Percentiles rank a stretch among this genome's conserved stretches.
Conservation (phyloP, 2,329 filamentous ascomycete genomes). For the Neofusicoccum sp. region DNA sequence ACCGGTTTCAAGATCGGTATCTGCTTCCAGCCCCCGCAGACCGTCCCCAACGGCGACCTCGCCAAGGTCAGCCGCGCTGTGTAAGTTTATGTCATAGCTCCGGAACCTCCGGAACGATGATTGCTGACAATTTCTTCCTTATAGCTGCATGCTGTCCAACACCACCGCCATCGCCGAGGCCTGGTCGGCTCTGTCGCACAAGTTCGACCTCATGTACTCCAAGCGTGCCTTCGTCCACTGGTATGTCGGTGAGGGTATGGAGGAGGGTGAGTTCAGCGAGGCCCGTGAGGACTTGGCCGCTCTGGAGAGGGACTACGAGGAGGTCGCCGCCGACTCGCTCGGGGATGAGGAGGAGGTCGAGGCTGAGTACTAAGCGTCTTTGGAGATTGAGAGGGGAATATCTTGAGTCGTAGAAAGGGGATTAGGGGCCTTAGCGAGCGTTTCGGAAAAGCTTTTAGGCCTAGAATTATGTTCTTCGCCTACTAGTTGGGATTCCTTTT, state of each 20-base stretch:
- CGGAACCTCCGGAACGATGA: too few species aligned
- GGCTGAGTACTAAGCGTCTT: slow-evolving; percentile 42
- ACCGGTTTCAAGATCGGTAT: slow-evolving; percentile 75
- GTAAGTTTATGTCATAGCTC: slow-evolving; percentile 28
- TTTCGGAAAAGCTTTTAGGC: slow-evolving; percentile 6
- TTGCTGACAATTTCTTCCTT: not conserved
- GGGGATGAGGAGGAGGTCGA: slow-evolving; percentile 58
- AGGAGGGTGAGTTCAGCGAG: slow-evolving; percentile 87
- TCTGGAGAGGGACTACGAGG: slow-evolving; percentile 83
- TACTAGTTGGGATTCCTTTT: slow-evolving; percentile 11
- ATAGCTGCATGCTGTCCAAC: slow-evolving; percentile 67
- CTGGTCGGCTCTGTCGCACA: slow-evolving; percentile 70
- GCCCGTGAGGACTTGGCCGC: slow-evolving; percentile 83
- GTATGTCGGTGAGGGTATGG: slow-evolving; percentile 89
- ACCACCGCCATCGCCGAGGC: slow-evolving; percentile 72
- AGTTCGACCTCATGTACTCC: slow-evolving; percentile 77
- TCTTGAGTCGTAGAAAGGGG: not conserved
- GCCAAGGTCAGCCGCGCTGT: slow-evolving; percentile 98
- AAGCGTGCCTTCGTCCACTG: slow-evolving; percentile 75
- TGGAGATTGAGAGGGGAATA: not conserved
- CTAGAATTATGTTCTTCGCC: slow-evolving; percentile 18
- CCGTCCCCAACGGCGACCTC: slow-evolving; percentile 93
- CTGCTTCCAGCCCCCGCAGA: slow-evolving; percentile 87
- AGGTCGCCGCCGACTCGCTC: slow-evolving; percentile 70
- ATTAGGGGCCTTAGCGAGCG: slow-evolving; percentile 9